Evolutionary conservation across 352 stramenopile genomes (phyloP), one percentile per base, ranked within the genome.

Genomic region (Globisporangium radiosum): DNA sequence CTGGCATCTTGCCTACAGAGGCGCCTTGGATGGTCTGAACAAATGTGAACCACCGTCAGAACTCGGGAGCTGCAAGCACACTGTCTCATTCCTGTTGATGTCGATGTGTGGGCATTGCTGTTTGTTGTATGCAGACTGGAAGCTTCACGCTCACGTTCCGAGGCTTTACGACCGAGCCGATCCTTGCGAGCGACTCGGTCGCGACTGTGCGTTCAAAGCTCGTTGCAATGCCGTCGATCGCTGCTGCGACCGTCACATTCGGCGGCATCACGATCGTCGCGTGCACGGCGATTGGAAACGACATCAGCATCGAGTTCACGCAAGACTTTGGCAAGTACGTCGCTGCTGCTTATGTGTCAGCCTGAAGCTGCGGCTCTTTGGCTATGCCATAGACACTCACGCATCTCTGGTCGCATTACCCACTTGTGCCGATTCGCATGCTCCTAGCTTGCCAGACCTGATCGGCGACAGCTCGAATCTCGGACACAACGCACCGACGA

Each of bases 111-210:
- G 50, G 19, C 8, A 13, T 14, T 36, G 40, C 5, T 59, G 17
- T 25, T 37, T 8, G 38, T 25, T 15, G 25, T 17, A 15, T 51
- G 8, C 58, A 85, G 75, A 81, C 75, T 3, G 87, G 87, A 4
- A 85, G 67, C 47, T 97, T 97, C 64, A 91, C 83, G 17, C 73
- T 97, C 15, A 88, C 78, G 3, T 97, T 93, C 61, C 71, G 76
- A 3, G 83, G 86, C 14, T 80, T 88, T 37, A 84, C 81, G 38
- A 93, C 89, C 5, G 73, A 78, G 8, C 68, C 79, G 0, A 92
- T 97, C 54, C 56, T 74, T 15, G 57, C 70, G n/a, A 69, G 63
- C 36, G 84, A 89, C 55, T 75, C 72, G n/a, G 65, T 68, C 3
- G 65, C 64, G 6, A 75, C 67, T 7, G 59, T 98, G 42, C 67